A percentile compares a stretch with the other conserved stretches of the same genome.
Conservation (phyloP, 257 asterid species). For the Nyctanthes arbortristis region DNA sequence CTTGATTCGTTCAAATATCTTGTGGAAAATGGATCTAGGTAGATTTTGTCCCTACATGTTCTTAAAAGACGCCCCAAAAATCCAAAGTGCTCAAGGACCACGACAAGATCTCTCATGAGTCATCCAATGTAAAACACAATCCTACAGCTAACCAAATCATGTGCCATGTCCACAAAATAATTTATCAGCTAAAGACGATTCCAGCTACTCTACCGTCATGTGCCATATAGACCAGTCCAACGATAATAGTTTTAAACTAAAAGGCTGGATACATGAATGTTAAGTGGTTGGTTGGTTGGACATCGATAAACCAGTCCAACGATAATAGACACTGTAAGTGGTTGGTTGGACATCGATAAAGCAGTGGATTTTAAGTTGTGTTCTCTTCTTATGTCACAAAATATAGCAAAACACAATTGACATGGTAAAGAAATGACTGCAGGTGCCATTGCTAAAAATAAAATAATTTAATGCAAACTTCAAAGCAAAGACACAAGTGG, state of each 20-base stretch:
- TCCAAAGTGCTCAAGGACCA: constrained; percentile 33
- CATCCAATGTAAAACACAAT: constrained; percentile 15
- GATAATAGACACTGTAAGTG: background rate
- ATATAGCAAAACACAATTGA: background rate
- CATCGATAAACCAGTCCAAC: too few species aligned
- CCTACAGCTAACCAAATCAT: constrained; percentile 36
- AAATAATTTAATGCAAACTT: too few species aligned
- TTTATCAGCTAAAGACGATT: constrained; percentile 5
- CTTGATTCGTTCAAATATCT: too few species aligned
- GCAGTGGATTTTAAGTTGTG: background rate
- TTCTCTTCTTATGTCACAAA: too few species aligned
- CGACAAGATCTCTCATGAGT: constrained; percentile 34
- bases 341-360: background rate
- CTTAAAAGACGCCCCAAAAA: constrained; percentile 1
- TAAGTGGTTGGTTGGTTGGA: too few species aligned
- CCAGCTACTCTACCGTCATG: constrained; percentile 5
- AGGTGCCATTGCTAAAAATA: background rate
- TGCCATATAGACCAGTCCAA: background rate
- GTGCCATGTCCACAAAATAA: constrained; percentile 33
- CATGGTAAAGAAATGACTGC: background rate
- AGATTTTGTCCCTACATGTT: background rate
- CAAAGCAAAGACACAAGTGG: background rate
- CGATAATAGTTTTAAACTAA: background rate
- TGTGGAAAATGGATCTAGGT: background rate
- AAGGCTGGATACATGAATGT: background rate